Evolutionary conservation across 1,284 basidiomycete genomes (phyloP).

Genomic region (Irpex sp.): DNA sequence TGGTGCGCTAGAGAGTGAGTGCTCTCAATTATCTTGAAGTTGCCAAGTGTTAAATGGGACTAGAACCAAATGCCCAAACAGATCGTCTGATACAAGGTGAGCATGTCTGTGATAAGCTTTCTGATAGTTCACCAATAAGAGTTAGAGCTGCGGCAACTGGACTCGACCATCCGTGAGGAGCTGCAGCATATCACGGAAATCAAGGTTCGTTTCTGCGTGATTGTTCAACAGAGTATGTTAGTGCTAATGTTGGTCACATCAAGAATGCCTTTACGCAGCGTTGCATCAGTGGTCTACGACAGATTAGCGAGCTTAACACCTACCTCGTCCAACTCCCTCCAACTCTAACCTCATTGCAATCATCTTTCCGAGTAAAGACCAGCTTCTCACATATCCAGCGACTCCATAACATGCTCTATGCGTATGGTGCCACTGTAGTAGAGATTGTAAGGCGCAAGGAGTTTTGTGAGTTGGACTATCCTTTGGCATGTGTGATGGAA

Average conservation of each 20-base stretch:
- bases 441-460: slow-evolving; percentile 89
- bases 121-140: background rate
- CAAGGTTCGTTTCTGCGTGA: slow-evolving; percentile 42
- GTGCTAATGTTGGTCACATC: background rate
- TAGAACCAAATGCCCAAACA: slow-evolving; percentile 44
- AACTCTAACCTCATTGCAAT: slow-evolving; percentile 57
- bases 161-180: slow-evolving; percentile 53
- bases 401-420: slow-evolving; percentile 86
- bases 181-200: slow-evolving; percentile 48
- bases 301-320: slow-evolving; percentile 71
- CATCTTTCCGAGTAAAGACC: slow-evolving; percentile 66
- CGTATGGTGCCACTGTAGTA: slow-evolving; percentile 88
- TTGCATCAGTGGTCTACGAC: slow-evolving; percentile 58
- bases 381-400: slow-evolving; percentile 88
- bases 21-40: background rate
- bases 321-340: slow-evolving; percentile 68
- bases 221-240: background rate
- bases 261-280: slow-evolving; percentile 77
- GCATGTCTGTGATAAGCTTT: background rate
- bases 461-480: slow-evolving; percentile 51
- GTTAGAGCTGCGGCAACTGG: slow-evolving; percentile 59
- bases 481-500: background rate
- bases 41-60: background rate
- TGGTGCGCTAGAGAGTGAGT: slow-evolving; percentile 48
- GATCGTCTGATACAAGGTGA: slow-evolving; percentile 55